Percentiles rank a stretch among this genome's conserved stretches.
These are phyloP conservation scores for Saccharomycopsis olivae DNA, from an alignment of 805 yeast species.

Conservation along the genomic window DNA sequence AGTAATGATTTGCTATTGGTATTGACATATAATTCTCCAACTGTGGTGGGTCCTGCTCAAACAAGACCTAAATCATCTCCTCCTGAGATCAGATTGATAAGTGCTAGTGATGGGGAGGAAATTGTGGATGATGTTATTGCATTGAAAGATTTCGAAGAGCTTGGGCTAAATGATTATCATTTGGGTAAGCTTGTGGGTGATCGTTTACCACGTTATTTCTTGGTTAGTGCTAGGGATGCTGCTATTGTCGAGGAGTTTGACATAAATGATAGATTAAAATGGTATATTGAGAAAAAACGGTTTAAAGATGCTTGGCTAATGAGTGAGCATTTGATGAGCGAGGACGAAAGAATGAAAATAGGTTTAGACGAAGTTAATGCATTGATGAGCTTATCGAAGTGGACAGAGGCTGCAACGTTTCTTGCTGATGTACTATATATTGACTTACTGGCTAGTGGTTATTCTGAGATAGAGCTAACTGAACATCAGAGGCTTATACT, in stretches of 20 bases:
- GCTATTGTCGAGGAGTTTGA: slow-evolving; percentile 66
- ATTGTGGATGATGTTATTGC: slow-evolving; percentile 71
- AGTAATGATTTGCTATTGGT: slow-evolving; percentile 61
- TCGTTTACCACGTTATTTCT: slow-evolving; percentile 37
- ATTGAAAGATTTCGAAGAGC: slow-evolving; percentile 40
- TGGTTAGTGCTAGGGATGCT: slow-evolving; percentile 75
- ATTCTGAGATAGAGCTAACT: slow-evolving; percentile 14
- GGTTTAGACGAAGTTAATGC: slow-evolving; percentile 46
- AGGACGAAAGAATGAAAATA: slow-evolving; percentile 39
- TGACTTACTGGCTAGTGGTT: slow-evolving; percentile 19
- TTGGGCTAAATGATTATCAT: slow-evolving; percentile 76
- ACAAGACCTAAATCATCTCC: slow-evolving; percentile 28
- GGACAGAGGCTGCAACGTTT: slow-evolving; percentile 47
- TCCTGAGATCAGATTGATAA: slow-evolving; percentile 70
- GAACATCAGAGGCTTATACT: slow-evolving; percentile 20
- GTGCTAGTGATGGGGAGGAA: slow-evolving; percentile 57
- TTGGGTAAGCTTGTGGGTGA: slow-evolving; percentile 42
- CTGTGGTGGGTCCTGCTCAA: slow-evolving; percentile 1
- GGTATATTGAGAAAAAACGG: slow-evolving; percentile 50
- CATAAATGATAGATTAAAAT: slow-evolving; percentile 55
- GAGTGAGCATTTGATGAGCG: slow-evolving; percentile 45
- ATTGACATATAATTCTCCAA: slow-evolving; percentile 34
- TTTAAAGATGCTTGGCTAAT: slow-evolving; percentile 72
- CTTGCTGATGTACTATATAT: slow-evolving; percentile 31
- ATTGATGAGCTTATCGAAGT: slow-evolving; percentile 29